Percentiles rank a stretch among this genome's conserved stretches.
Evolutionary conservation across 1,284 basidiomycete genomes (phyloP).

Genomic region (Apiotrichum sp.): DNA sequence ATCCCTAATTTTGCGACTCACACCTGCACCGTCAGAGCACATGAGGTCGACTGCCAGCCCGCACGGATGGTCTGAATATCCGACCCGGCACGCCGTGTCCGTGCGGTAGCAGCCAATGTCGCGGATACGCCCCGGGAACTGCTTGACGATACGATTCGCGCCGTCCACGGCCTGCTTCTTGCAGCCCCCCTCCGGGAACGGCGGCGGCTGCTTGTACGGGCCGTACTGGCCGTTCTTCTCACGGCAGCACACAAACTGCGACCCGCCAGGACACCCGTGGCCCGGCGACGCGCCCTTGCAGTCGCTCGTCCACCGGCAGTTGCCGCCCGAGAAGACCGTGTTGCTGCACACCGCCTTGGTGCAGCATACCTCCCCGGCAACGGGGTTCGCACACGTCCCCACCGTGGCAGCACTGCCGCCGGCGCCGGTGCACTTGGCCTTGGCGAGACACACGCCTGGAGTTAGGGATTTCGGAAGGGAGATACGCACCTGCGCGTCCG

Average conservation of each 20-base stretch:
- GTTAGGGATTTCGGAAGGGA: background rate
- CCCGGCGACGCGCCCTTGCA: background rate
- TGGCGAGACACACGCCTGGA: background rate
- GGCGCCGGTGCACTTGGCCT: background rate
- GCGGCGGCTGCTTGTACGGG: background rate
- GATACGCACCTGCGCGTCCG: background rate
- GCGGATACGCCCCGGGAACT: background rate
- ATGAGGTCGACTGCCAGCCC: slow-evolving; percentile 1
- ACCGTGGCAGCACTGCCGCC: background rate
- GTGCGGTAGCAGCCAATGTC: slow-evolving; percentile 1
- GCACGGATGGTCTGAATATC: background rate
- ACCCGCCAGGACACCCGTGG: background rate
- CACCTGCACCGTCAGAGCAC: background rate
- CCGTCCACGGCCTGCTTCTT: background rate
- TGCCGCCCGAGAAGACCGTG: background rate
- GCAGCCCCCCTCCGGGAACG: background rate
- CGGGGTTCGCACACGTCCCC: background rate
- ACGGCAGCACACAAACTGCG: slow-evolving; percentile 1
- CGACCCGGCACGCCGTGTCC: background rate
- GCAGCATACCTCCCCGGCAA: background rate
- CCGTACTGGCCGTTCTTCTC: background rate
- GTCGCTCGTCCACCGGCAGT: slow-evolving; percentile 2
- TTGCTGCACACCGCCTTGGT: background rate
- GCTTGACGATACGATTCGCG: background rate
- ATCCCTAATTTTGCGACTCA: background rate